Percentiles rank a stretch among this genome's conserved stretches.
Conservation (phyloP, 2,329 filamentous ascomycete genomes). For the Metarhizium humberi region DNA sequence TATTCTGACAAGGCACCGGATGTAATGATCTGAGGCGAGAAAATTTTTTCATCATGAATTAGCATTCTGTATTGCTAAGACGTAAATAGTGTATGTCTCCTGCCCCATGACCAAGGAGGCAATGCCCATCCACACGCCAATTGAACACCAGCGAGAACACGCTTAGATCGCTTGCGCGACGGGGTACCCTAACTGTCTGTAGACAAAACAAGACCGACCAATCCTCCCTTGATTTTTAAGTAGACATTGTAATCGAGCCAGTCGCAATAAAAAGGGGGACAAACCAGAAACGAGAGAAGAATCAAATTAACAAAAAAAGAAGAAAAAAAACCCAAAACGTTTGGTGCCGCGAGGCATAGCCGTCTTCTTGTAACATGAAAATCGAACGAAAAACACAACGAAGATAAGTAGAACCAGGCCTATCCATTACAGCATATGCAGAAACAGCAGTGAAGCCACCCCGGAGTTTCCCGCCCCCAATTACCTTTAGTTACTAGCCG, state of each 20-base stretch:
- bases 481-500: background rate
- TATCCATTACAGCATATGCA: slow-evolving; percentile 4
- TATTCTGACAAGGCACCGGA: background rate
- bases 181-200: slow-evolving; percentile 3
- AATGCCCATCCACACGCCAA: slow-evolving; percentile 3
- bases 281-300: slow-evolving; percentile 10
- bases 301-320: slow-evolving; percentile 6
- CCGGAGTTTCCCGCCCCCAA: background rate
- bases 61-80: slow-evolving; percentile 3
- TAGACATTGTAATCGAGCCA: slow-evolving; percentile 7
- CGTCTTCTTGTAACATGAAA: slow-evolving; percentile 23
- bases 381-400: slow-evolving; percentile 7
- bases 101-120: background rate
- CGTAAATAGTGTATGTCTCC: background rate
- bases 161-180: slow-evolving; percentile 3
- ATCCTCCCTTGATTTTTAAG: slow-evolving; percentile 1
- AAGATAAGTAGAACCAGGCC: slow-evolving; percentile 9
- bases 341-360: slow-evolving; percentile 29
- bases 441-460: background rate
- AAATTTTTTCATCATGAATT: background rate
- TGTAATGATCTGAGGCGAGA: background rate
- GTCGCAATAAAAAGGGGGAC: slow-evolving; percentile 8
- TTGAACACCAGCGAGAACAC: slow-evolving; percentile 3
- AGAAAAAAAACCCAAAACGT: slow-evolving; percentile 15
- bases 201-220: background rate